Evolutionary conservation across 768 basidiomycete species (phyloP).

Genomic region (Boletus vinaceobasis): DNA sequence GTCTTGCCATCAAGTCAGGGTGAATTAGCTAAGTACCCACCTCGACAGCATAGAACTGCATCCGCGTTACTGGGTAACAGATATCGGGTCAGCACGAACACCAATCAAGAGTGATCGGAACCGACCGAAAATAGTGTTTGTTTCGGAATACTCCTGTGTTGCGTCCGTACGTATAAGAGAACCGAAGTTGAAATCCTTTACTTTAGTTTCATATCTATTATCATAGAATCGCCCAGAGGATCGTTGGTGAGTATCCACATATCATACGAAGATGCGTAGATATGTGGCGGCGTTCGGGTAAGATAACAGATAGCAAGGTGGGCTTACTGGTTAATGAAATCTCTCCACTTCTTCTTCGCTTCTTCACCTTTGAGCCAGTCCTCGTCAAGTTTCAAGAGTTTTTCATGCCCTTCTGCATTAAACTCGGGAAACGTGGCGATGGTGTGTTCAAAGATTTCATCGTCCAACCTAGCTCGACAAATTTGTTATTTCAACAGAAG

Average conservation of each 20-base stretch:
- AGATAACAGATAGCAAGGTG: neutral
- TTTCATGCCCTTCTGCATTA: constrained; percentile 42
- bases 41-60: constrained; percentile 91
- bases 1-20: neutral
- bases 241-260: constrained; percentile 6
- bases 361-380: constrained; percentile 86
- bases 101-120: neutral
- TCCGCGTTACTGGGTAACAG: constrained; percentile 15
- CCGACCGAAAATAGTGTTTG: constrained; percentile 91
- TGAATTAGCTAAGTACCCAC: constrained; percentile 37
- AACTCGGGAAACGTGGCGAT: constrained; percentile 81
- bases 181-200: constrained; percentile 96
- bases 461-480: constrained; percentile 61
- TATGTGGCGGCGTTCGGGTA: neutral
- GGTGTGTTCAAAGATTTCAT: constrained; percentile 83
- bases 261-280: neutral
- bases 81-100: constrained; percentile 9
- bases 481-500: constrained; percentile 12
- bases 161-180: constrained; percentile 85
- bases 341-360: constrained; percentile 89
- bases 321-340: constrained; percentile 73
- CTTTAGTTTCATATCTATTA: constrained; percentile 82
- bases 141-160: constrained; percentile 79
- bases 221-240: neutral
- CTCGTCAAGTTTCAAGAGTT: constrained; percentile 69